phyloP scores from a whole-genome alignment of 371 early-diverging fungal genomes.

The Mucor ambiguus region DNA sequence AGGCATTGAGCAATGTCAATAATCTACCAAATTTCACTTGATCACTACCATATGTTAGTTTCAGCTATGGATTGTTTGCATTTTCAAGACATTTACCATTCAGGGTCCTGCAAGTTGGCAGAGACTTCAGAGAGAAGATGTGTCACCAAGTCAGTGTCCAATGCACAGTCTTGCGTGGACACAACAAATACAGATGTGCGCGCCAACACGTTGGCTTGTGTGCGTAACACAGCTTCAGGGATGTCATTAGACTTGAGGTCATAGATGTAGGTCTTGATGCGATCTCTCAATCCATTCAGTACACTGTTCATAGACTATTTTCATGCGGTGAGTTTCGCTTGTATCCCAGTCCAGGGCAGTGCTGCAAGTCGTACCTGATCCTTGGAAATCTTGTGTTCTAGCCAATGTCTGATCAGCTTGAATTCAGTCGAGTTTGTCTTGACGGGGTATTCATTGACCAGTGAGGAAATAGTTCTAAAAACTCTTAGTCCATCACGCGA shows the following conservation, averaged over 20 bases:
- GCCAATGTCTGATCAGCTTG: slow-evolving; percentile 29
- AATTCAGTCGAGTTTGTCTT: slow-evolving; percentile 24
- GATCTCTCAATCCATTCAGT: slow-evolving; percentile 24
- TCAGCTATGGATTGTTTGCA: not conserved
- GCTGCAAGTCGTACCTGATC: slow-evolving; percentile 23
- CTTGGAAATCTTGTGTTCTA: slow-evolving; percentile 23
- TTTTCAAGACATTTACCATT: slow-evolving; percentile 17
- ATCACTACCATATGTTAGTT: not conserved
- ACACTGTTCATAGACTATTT: slow-evolving; percentile 17
- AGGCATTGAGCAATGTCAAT: slow-evolving; percentile 28
- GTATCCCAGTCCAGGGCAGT: not conserved
- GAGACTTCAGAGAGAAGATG: slow-evolving; percentile 20
- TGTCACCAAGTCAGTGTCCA: slow-evolving; percentile 1
- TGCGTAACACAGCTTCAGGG: slow-evolving; percentile 36
- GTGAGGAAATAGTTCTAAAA: slow-evolving; percentile 41
- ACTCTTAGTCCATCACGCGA: not conserved
- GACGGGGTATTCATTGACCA: slow-evolving; percentile 39
- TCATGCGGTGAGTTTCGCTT: not conserved
- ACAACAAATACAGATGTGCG: slow-evolving; percentile 32
- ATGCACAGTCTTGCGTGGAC: slow-evolving; percentile 15
- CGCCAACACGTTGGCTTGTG: slow-evolving; percentile 43
- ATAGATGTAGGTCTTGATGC: slow-evolving; percentile 27
- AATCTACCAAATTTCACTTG: slow-evolving; percentile 12
- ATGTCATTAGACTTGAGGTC: slow-evolving; percentile 35
- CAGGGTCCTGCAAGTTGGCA: slow-evolving; percentile 17